phyloP scores from a whole-genome alignment of 2,329 filamentous ascomycete species.

The Calonectria ilicicola region DNA sequence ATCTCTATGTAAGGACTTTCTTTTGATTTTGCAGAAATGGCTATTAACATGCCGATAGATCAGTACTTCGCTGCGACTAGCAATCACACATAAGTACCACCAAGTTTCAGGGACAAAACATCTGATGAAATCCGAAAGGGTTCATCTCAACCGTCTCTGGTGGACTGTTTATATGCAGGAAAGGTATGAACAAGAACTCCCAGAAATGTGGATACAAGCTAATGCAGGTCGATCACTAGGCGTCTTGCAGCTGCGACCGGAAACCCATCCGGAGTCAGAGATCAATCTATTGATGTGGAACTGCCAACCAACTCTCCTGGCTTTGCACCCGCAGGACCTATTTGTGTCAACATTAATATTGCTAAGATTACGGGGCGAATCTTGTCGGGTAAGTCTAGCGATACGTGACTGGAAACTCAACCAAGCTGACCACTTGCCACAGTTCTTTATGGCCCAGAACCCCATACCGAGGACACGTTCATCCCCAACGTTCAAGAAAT shows the following conservation, averaged over 20 bases:
- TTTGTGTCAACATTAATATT: constrained; percentile 45
- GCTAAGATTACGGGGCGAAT: constrained; percentile 41
- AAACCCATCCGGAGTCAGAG: constrained; percentile 40
- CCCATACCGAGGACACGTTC: constrained; percentile 45
- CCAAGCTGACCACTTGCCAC: neutral
- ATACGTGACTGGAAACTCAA: accelerated
- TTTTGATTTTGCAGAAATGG: accelerated
- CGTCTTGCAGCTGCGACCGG: constrained; percentile 41
- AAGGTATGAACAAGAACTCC: constrained; percentile 23
- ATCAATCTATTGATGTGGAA: constrained; percentile 41
- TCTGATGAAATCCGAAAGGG: constrained; percentile 41
- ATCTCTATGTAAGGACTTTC: constrained; percentile 35
- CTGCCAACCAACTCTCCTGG: constrained; percentile 43
- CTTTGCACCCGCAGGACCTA: constrained; percentile 42
- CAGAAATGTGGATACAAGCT: neutral
- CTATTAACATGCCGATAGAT: constrained; percentile 28
- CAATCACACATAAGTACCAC: constrained; percentile 45
- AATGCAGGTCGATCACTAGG: constrained; percentile 10
- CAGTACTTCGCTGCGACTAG: constrained; percentile 43
- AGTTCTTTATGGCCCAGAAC: constrained; percentile 47
- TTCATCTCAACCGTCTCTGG: constrained; percentile 26
- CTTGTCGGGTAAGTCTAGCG: constrained; percentile 32
- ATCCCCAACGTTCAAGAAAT: constrained; percentile 48
- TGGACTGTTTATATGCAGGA: constrained; percentile 38
- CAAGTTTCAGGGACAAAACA: constrained; percentile 42